Evolutionary conservation across 768 basidiomycete genomes (phyloP), one percentile per base, ranked within the genome.

Genomic region (Crucibulum laeve): DNA sequence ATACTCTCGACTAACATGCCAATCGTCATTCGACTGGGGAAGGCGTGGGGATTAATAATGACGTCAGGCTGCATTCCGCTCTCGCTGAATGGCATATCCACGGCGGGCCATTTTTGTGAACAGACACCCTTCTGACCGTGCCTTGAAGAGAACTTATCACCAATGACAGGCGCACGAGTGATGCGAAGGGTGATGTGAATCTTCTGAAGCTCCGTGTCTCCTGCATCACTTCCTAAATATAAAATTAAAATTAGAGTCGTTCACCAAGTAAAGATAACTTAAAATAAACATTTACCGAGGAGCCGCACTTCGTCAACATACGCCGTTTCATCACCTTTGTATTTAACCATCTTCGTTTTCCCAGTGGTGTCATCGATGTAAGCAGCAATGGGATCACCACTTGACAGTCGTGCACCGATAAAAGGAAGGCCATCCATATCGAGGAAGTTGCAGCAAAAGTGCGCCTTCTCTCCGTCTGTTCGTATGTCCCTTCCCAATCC

Each of bases 91-190:
- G 96, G 96, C 96, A 99, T 97, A 61, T 99, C 96, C 53, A 96
- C 67, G 14, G 87, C 80, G 5, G 96, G 96, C 91, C 94, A 99
- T 68, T 96, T 97, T 61, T 99, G 96, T 38, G 95, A 98, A 65
- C 95, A 98, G 42, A 99, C 93, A 73, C 96, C 96, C 65, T 99
- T 99, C 65, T 99, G 96, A 23, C 96, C 96, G 60, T 99, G 96
- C 22, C 96, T 83, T 5, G 96, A 98, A 0, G 96, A 97, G 64
- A 98, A 99, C 69, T 99, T 99, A 72, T 99, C 96, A 25, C 96
- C 96, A 39, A 99, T 98, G 47, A 97, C 92, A 26, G 96, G 96
- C 4, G 92, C 77, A 51, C 96, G 91, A 15, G 93, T 84, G 51
- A 99, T 87, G 24, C 96, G 82, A 23, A 99, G 73, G 25, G 91